A percentile compares a stretch with the other conserved stretches of the same genome.
Conservation (phyloP, 352 stramenopile genomes). For the Phytophthora pini region DNA sequence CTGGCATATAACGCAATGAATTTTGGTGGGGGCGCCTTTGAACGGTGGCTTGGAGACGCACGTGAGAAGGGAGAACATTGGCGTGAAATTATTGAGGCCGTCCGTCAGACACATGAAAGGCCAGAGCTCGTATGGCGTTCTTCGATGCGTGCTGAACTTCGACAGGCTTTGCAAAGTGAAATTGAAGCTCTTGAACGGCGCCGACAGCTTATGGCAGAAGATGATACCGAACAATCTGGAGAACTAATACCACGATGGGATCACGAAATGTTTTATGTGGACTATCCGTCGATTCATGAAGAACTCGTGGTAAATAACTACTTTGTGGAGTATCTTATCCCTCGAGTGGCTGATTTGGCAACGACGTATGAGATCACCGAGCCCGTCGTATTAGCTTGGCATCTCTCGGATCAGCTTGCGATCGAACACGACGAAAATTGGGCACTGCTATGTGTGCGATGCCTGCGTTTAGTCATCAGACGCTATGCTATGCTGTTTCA, state of each 20-base stretch:
- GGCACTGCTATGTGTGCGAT: constrained; percentile 66
- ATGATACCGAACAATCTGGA: constrained; percentile 17
- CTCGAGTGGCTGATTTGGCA: constrained; percentile 66
- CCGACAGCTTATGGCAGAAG: constrained; percentile 12
- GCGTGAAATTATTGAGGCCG: constrained; percentile 69
- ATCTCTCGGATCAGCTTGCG: constrained; percentile 76
- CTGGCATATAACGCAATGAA: constrained; percentile 43
- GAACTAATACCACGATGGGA: constrained; percentile 62
- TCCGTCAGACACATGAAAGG: constrained; percentile 64
- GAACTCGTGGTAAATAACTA: constrained; percentile 85
- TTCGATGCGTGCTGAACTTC: constrained; percentile 71
- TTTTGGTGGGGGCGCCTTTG: constrained; percentile 54
- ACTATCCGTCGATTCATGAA: constrained; percentile 73
- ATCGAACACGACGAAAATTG: constrained; percentile 70
- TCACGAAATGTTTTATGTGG: constrained; percentile 84
- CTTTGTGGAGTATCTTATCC: constrained; percentile 81
- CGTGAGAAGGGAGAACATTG: constrained; percentile 76
- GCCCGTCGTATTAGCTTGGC: constrained; percentile 78
- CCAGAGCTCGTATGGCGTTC: constrained; percentile 78
- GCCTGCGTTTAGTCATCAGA: constrained; percentile 70
- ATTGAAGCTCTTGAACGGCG: constrained; percentile 54
- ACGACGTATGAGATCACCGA: constrained; percentile 76
- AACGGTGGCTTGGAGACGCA: constrained; percentile 71
- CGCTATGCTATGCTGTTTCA: constrained; percentile 86
- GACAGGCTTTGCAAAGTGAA: constrained; percentile 56